Percentiles rank a stretch among this genome's conserved stretches.
These are phyloP conservation scores for Bipolaris cookei DNA, from an alignment of 2,329 filamentous ascomycete species.

Conservation along the genomic window DNA sequence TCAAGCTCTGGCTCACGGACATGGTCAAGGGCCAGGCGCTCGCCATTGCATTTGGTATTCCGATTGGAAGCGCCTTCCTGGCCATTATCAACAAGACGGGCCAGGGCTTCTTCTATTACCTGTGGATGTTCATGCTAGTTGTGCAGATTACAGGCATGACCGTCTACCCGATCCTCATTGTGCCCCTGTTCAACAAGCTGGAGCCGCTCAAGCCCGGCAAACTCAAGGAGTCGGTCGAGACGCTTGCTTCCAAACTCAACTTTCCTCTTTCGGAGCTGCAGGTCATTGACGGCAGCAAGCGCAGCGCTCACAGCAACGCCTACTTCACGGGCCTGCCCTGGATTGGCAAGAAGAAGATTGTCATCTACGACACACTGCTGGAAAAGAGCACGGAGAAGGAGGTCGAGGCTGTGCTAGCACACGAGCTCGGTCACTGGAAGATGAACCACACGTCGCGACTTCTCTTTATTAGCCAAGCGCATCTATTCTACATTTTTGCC, in stretches of 20 bases:
- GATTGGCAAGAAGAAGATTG: slow-evolving; percentile 93
- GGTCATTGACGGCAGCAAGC: slow-evolving; percentile 91
- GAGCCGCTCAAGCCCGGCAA: slow-evolving; percentile 86
- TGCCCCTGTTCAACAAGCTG: slow-evolving; percentile 97
- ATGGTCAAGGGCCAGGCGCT: slow-evolving; percentile 90
- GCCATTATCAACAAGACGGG: slow-evolving; percentile 94
- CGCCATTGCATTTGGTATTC: slow-evolving; percentile 78
- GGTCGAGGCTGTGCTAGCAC: slow-evolving; percentile 91
- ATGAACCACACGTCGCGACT: slow-evolving; percentile 92
- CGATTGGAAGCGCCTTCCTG: slow-evolving; percentile 89
- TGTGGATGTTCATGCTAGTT: slow-evolving; percentile 89
- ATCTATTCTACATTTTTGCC: slow-evolving; percentile 95
- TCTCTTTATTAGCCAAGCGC: slow-evolving; percentile 79
- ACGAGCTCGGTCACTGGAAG: slow-evolving; percentile 97
- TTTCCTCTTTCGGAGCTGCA: slow-evolving; percentile 94
- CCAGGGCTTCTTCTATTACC: slow-evolving; percentile 94
- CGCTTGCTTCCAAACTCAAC: slow-evolving; percentile 78
- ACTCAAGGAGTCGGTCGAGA: slow-evolving; percentile 87
- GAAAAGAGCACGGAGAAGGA: slow-evolving; percentile 93
- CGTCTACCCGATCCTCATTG: slow-evolving; percentile 91
- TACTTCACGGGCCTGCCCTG: slow-evolving; percentile 98
- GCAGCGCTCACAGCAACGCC: slow-evolving; percentile 86
- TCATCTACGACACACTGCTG: slow-evolving; percentile 97
- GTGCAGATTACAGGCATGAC: slow-evolving; percentile 95
- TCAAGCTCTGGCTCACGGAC: slow-evolving; percentile 85